phyloP scores from a whole-genome alignment of 2,329 filamentous ascomycete genomes.

The Chaetomiaceae sp. region DNA sequence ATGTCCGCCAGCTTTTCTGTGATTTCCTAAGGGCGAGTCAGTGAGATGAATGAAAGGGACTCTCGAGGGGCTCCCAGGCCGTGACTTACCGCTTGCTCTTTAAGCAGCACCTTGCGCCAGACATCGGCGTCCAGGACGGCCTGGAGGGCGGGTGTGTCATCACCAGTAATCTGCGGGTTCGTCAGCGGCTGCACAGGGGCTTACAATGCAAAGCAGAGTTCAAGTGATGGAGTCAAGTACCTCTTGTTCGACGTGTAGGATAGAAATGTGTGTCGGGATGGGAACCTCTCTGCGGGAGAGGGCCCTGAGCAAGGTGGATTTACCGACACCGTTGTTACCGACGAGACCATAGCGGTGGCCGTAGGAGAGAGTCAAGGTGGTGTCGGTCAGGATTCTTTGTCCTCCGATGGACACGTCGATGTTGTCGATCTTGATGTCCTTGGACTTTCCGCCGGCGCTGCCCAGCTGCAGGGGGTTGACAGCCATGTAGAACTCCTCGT shows the following conservation, averaged over 20 bases:
- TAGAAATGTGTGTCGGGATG: slow-evolving; percentile 95
- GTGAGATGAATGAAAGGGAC: not conserved
- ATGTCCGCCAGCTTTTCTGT: slow-evolving; percentile 68
- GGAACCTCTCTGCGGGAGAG: slow-evolving; percentile 88
- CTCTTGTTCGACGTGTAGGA: slow-evolving; percentile 98
- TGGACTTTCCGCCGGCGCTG: slow-evolving; percentile 75
- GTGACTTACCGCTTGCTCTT: slow-evolving; percentile 69
- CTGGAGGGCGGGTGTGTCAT: slow-evolving; percentile 91
- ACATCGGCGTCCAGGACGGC: slow-evolving; percentile 96
- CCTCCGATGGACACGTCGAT: slow-evolving; percentile 93
- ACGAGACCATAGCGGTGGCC: slow-evolving; percentile 94
- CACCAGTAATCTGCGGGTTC: slow-evolving; percentile 70
- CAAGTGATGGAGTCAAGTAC: slow-evolving; percentile 43
- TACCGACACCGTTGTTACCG: slow-evolving; percentile 98
- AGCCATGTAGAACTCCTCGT: slow-evolving; percentile 99
- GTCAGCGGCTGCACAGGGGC: slow-evolving; percentile 19
- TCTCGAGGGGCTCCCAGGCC: no score
- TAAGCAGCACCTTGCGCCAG: slow-evolving; percentile 92
- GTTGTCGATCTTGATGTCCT: slow-evolving; percentile 97
- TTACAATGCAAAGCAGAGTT: not conserved
- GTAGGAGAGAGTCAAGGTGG: slow-evolving; percentile 83
- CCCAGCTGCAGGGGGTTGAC: slow-evolving; percentile 95
- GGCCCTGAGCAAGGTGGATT: slow-evolving; percentile 89
- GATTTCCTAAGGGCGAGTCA: slow-evolving; percentile 58
- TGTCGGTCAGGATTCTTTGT: slow-evolving; percentile 83